Base-by-base conservation (phyloP, 73 alveolate genomes). In the Tetrahymena borealis region DNA sequence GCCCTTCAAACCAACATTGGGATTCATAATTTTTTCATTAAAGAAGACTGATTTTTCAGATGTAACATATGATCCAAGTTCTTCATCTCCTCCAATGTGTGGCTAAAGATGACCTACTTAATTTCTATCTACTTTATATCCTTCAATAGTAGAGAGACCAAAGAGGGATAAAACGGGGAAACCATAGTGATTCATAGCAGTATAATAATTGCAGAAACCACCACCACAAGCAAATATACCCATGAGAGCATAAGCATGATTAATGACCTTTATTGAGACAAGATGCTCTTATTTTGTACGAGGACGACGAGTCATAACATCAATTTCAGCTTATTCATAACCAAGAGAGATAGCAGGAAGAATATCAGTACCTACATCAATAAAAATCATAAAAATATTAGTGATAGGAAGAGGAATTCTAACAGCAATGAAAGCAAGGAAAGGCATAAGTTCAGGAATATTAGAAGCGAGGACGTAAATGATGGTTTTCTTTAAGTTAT, bases 321-420 rank as follows among this genome's bases (percentile, higher is more conserved):
- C 99, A n/a, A 95, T 78, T 78, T 97, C 99, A 1, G 98, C 97
- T n/a, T 94, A 78, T 90, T 97, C 99, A 96, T 97, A 97, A 42
- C 98, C 98, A 78, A 97, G 94, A 90, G 98, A 93, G 24, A 97
- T 91, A 93, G 97, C 97, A 9, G 99, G 99, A 91, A 91, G 93
- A 8, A 97, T 93, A 97, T 96, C 99, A 77, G 98, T 97, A 20
- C 99, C 99, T 10, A 97, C 93, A 93, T 94, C 97, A 32, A 97
- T 96, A 90, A 96, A 95, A 43, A 97, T 94, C 28, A 97, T 96
- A 39, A 96, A 94, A 39, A 97, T 96, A 28, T 98, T 94, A 32
- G 98, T 94, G 60, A 97, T 90, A 11, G 99, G 98, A 90, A 96
- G 95, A 5, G 99, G 99, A 43, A 96, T 94, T 35, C 95, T 97